These are phyloP conservation scores for Plasmodium vivax DNA, from an alignment of 169 alveolate genomes.

Conservation along the genomic window DNA sequence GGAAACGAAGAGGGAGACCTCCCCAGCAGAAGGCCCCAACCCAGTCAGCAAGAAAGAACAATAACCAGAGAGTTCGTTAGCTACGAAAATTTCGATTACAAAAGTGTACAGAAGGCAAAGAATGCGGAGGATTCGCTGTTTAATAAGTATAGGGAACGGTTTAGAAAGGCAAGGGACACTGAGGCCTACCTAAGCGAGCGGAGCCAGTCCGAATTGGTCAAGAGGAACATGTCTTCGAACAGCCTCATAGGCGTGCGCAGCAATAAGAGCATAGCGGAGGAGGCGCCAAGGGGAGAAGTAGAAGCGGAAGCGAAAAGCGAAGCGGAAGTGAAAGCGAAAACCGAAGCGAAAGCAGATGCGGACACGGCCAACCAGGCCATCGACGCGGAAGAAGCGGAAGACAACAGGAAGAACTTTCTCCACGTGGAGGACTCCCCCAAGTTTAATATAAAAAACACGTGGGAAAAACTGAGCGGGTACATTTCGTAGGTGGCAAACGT, in stretches of 20 bases:
- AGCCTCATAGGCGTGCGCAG: background rate
- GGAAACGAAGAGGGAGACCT: background rate
- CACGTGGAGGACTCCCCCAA: conserved; percentile 38
- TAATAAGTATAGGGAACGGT: conserved; percentile 33
- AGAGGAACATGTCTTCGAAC: conserved; percentile 20
- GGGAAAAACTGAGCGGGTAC: conserved; percentile 66
- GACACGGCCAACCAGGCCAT: background rate
- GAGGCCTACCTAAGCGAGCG: conserved; percentile 43
- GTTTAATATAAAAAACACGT: conserved; percentile 69
- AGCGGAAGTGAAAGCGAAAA: background rate
- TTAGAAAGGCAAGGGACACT: conserved; percentile 17
- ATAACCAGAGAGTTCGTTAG: conserved; percentile 16
- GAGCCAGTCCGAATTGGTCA: conserved; percentile 52
- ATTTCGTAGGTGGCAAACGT: conserved; percentile 23
- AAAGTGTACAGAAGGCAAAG: background rate
- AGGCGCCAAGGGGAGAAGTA: background rate
- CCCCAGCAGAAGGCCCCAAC: background rate
- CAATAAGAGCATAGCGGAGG: background rate
- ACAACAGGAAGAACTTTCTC: background rate
- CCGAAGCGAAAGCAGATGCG: background rate
- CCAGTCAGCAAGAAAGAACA: conserved; percentile 5
- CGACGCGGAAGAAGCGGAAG: background rate
- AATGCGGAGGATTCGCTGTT: conserved; percentile 25
- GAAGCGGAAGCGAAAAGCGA: background rate
- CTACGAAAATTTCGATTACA: conserved; percentile 42